phyloP scores from a whole-genome alignment of 441 rosid genomes.

The Euphorbia schlechtendalii region DNA sequence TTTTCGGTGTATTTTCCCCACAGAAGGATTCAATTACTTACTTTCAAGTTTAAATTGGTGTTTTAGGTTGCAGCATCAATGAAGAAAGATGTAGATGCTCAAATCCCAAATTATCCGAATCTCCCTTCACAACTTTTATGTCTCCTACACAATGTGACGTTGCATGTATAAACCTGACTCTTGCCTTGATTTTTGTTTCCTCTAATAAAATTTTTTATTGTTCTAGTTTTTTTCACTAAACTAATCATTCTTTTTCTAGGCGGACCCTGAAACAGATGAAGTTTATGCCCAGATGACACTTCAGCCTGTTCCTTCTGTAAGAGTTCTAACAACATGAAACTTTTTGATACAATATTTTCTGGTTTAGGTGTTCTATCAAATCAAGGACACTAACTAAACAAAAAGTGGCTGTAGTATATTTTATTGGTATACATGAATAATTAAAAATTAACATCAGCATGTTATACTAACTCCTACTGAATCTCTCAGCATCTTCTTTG shows the following conservation, averaged over 20 bases:
- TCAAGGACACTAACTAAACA: slow-evolving; percentile 9
- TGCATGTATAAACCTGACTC: slow-evolving; percentile 48
- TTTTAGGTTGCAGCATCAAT: slow-evolving; percentile 87
- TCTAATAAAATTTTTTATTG: neutral
- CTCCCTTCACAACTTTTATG: slow-evolving; percentile 84
- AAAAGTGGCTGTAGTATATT: neutral
- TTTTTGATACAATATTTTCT: slow-evolving; percentile 12
- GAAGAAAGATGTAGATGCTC: slow-evolving; percentile 73
- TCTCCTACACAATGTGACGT: slow-evolving; percentile 71
- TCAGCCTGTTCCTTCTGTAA: slow-evolving; percentile 75
- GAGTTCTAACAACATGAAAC: slow-evolving; percentile 13
- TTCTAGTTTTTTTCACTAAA: neutral
- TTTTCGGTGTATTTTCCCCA: neutral
- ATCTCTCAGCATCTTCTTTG: slow-evolving; percentile 22
- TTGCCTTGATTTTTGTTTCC: neutral
- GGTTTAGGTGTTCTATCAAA: slow-evolving; percentile 15
- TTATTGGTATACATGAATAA: neutral
- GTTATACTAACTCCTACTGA: slow-evolving; percentile 24
- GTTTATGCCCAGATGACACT: slow-evolving; percentile 98
- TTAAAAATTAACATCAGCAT: slow-evolving; percentile 11
- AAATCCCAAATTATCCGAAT: slow-evolving; percentile 80
- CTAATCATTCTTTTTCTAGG: slow-evolving; percentile 37
- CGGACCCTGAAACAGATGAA: slow-evolving; percentile 94
- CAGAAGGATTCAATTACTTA: neutral
- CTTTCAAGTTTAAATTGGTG: slow-evolving; percentile 11